These are phyloP conservation scores for Centaurea solstitialis DNA, from an alignment of 129 eudicot genomes.

Conservation along the genomic window DNA sequence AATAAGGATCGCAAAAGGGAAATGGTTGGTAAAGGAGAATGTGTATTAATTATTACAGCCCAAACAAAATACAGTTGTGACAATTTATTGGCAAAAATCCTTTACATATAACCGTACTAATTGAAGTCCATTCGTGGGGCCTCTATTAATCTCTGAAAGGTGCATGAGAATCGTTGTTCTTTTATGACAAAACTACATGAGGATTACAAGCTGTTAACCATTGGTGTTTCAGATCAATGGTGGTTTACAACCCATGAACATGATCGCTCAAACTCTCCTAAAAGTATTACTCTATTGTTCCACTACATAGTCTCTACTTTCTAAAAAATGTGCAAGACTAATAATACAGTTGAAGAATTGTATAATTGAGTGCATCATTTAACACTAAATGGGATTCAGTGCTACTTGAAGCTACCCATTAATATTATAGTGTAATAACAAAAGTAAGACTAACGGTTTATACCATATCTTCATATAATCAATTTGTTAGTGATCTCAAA, in stretches of 20 bases:
- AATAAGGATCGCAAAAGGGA: no score
- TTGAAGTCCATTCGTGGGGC: conserved; percentile 4
- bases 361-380: background rate
- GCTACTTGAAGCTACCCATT: conserved; percentile 12
- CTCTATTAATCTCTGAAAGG: background rate
- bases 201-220: conserved; percentile 14
- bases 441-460: background rate
- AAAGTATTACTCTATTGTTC: conserved; percentile 9
- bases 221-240: no score
- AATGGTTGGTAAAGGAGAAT: background rate
- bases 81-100: background rate
- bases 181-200: background rate
- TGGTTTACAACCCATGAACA: no score
- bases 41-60: background rate
- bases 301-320: background rate
- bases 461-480: background rate
- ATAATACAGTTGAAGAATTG: background rate
- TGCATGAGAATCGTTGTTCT: conserved; percentile 1
- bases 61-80: background rate
- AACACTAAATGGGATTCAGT: background rate
- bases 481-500: background rate
- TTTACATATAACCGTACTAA: background rate
- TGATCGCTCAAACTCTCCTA: no score
- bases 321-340: background rate
- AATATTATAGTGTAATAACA: conserved; percentile 7